Base-by-base conservation (phyloP, 2,329 filamentous ascomycete genomes). In the Fusarium vanettenii region DNA sequence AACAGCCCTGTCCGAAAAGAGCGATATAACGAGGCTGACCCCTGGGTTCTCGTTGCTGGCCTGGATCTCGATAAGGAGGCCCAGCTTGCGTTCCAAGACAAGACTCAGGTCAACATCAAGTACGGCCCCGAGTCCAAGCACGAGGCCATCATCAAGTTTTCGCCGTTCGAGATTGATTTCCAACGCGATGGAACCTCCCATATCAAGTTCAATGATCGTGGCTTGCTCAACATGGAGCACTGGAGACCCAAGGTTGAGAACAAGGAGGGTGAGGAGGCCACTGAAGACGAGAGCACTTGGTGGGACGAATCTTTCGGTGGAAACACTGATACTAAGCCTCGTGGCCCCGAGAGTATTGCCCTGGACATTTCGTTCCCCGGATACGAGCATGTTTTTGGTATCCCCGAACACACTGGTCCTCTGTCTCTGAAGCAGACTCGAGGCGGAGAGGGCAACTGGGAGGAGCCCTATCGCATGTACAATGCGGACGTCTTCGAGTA, bases 401-500 rank as follows among this genome's bases (percentile, higher is more conserved):
- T 98, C 75, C 95, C 97, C 2, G 95, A 97, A 81, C 97, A 99
- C 84, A 91, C 97, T 39, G 95, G 95, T 3, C 92, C 95, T 8
- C 83, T 99, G 55, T 97, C 96, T 0, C 85, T 99, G 76, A 97
- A 94, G 84, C 92, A 97, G 82, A 99, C 97, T 14, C 92, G 95
- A 64, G 97, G 96, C 62, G 95, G 95, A 27, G 90, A 95, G 22
- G 95, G 94, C 71, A 94, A 95, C 78, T 95, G 97, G 83, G 87
- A 89, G 11, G 94, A 99, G 72, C 97, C 97, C 1, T 99, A 99
- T 85, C 91, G 97, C 41, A 85, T 99, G 83, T 98, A 98, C 86
- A 99, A 99, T 83, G 90, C 94, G 35, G 97, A 99, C 82, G 97
- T 99, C 13, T 99, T 99, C 78, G 97, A 99, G 85, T 99, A 99